Base-by-base conservation (phyloP, 495 filamentous ascomycete genomes). In the Neurospora pannonica region DNA sequence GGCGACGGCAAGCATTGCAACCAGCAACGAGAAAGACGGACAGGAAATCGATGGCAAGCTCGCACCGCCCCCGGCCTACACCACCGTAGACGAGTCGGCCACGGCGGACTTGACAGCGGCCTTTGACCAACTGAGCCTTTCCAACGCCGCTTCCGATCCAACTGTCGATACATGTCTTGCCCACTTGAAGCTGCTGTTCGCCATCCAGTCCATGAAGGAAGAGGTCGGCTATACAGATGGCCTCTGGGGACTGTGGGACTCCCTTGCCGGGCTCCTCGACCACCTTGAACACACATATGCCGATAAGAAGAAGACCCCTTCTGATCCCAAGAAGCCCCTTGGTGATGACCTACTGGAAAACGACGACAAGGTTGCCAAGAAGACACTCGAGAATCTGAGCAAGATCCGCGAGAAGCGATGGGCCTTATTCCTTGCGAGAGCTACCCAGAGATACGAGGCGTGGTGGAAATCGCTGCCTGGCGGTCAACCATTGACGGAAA, bases 391-490 rank as follows among this genome's bases (percentile, higher is more conserved):
- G 31, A 74, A 77, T 11, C 77, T 89, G 11, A 87, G 87, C 43
- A 82, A 83, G 39, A 85, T 94, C 39, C 84, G 89, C 39, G 92
- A 97, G 83, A 94, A 95, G 83, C 85, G 93, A 79, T 97, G 94
- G 94, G 88, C 88, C 5, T 79, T 95, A 38, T 96, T 92, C 78
- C 86, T 94, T 24, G 87, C 91, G 19, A 86, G 90, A 70, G 94
- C 94, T 19, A 92, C 89, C 0, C 89, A 92, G 17, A 86, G 94
- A 28, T 97, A 94, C 79, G 85, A 89, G 69, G 79, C 80, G 4
- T 97, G 94, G 94, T 94, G 92, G 90, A 77, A 83, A 13, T 77
- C 77, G 10, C 76, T 84, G 31, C 77, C 79, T 6, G 77, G 73
- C 39, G 24, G 54, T 62, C 71, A n/a, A 9, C 77, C 79, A 37